Evolutionary conservation across 805 yeast species (phyloP).

Genomic region (Cyberlindnera bimundalis): DNA sequence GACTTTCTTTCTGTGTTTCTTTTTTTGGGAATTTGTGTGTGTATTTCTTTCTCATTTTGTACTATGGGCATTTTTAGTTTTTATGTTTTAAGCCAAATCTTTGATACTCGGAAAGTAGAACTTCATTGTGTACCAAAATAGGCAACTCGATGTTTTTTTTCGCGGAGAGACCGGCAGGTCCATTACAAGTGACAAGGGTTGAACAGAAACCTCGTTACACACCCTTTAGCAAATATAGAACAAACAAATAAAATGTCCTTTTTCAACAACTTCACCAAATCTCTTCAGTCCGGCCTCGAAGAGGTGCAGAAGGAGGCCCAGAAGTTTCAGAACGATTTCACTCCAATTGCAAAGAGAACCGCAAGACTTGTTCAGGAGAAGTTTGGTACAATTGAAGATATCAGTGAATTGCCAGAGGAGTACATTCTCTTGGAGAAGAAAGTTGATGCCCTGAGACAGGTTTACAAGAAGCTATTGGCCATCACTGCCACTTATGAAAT

Average conservation of each 20-base stretch:
- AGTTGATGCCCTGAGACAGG: constrained; percentile 59
- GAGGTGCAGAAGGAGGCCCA: constrained; percentile 37
- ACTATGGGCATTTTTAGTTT: too few species aligned
- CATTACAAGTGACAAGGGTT: too few species aligned
- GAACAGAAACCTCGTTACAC: too few species aligned
- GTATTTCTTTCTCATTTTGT: too few species aligned
- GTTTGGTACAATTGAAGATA: constrained; percentile 62
- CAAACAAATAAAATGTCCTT: constrained; percentile 24
- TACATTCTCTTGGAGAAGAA: constrained; percentile 64
- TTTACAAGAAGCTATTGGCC: constrained; percentile 49
- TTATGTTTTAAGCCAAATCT: too few species aligned
- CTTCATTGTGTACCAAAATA: too few species aligned
- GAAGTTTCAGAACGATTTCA: constrained; percentile 39
- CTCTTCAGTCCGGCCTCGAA: constrained; percentile 24
- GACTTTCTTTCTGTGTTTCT: neutral
- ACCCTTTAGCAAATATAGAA: neutral
- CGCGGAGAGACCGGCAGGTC: too few species aligned
- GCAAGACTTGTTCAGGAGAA: constrained; percentile 57
- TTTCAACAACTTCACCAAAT: constrained; percentile 26
- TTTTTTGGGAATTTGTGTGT: neutral
- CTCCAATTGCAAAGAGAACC: constrained; percentile 59
- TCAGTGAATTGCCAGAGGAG: constrained; percentile 71
- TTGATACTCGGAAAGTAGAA: too few species aligned
- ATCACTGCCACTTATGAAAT: constrained; percentile 65
- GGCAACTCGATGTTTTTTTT: too few species aligned